Evolutionary conservation across 176 grass and related monocot species (phyloP).

Genomic region (Saccharum officinarum): DNA sequence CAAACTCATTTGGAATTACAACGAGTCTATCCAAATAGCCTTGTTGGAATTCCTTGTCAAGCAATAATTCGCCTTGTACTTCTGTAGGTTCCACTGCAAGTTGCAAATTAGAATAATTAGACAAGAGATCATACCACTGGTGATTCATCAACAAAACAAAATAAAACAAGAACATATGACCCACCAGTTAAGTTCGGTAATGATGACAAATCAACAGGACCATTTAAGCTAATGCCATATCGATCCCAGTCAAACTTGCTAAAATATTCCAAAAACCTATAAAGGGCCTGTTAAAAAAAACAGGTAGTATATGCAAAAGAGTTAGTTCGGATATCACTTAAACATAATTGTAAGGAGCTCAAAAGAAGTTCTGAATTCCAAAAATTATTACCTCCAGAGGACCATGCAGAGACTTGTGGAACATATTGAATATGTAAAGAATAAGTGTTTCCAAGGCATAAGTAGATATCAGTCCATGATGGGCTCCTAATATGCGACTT

Average conservation of each 20-base stretch:
- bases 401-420: constrained; percentile 59
- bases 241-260: constrained; percentile 89
- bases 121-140: not conserved
- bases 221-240: constrained; percentile 65
- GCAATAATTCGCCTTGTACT: constrained; percentile 35
- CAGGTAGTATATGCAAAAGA: constrained; percentile 2
- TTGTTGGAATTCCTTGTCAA: constrained; percentile 44
- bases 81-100: constrained; percentile 49
- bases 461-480: constrained; percentile 76
- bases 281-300: constrained; percentile 62
- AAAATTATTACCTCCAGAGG: constrained; percentile 59
- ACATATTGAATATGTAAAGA: constrained; percentile 75
- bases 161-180: constrained; percentile 15
- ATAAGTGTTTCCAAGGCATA: constrained; percentile 78
- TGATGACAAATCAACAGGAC: constrained; percentile 55
- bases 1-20: constrained; percentile 31
- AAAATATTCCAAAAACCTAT: constrained; percentile 88
- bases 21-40: constrained; percentile 33
- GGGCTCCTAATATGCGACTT: constrained; percentile 64
- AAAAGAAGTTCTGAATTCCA: not conserved
- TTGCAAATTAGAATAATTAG: constrained; percentile 9
- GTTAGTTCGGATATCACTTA: not conserved
- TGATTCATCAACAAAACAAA: constrained; percentile 1
- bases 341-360: not conserved
- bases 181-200: constrained; percentile 47